These are phyloP conservation scores for Lipomyces kockii DNA, from an alignment of 805 yeast genomes.

Conservation along the genomic window DNA sequence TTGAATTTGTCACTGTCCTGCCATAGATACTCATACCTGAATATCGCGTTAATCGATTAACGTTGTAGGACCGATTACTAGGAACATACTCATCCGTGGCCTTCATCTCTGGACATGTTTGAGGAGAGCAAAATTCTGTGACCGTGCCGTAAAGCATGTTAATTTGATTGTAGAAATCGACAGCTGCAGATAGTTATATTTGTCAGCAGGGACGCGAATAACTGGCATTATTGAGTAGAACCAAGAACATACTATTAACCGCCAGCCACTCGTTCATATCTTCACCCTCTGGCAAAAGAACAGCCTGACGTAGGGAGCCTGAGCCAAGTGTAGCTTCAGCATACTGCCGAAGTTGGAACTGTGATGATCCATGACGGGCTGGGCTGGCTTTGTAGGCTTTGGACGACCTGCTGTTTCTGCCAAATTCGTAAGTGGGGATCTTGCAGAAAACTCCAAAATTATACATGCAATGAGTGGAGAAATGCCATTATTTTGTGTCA, in stretches of 20 bases:
- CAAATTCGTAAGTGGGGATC: neutral
- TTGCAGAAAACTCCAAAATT: neutral
- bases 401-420: conserved; percentile 20
- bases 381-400: conserved; percentile 44
- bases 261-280: conserved; percentile 94
- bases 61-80: neutral
- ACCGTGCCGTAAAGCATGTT: conserved; percentile 96
- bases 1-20: conserved; percentile 68
- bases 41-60: neutral
- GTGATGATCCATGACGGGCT: conserved; percentile 43
- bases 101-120: conserved; percentile 94
- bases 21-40: conserved; percentile 80
- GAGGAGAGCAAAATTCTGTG: conserved; percentile 94
- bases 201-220: neutral
- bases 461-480: conserved; percentile 26
- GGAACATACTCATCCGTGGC: conserved; percentile 85
- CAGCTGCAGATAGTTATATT: conserved; percentile 55
- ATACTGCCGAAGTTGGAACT: conserved; percentile 65
- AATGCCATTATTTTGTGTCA: conserved; percentile 21
- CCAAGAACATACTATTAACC: conserved; percentile 57
- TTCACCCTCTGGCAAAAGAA: conserved; percentile 90
- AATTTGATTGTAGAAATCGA: conserved; percentile 92
- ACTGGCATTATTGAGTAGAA: neutral
- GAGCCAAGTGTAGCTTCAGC: conserved; percentile 97
- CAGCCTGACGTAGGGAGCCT: conserved; percentile 89